Conservation (phyloP, 2,329 filamentous ascomycete species). For the Chaetomium olivaceum region DNA sequence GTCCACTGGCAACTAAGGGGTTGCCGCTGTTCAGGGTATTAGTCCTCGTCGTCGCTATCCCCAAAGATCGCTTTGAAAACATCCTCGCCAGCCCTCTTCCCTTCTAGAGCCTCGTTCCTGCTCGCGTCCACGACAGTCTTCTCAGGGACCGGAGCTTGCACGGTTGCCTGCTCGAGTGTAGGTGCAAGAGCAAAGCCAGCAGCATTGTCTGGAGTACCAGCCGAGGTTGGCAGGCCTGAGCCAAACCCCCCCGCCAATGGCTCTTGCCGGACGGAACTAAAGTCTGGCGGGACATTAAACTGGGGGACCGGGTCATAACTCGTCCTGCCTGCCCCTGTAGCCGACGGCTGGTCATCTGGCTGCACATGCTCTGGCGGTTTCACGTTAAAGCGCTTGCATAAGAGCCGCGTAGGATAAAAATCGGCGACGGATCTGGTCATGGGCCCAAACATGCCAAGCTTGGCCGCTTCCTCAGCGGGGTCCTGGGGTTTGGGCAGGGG, state of each 20-base stretch:
- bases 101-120: conserved; percentile 76
- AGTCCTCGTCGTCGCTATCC: conserved; percentile 70
- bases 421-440: conserved; percentile 73
- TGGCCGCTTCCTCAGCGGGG: conserved; percentile 82
- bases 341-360: conserved; percentile 47
- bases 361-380: conserved; percentile 69
- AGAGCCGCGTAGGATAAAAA: conserved; percentile 77
- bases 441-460: conserved; percentile 86
- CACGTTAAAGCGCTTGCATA: conserved; percentile 97
- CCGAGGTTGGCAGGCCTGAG: conserved; percentile 4
- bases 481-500: conserved; percentile 63
- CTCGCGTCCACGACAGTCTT: conserved; percentile 63
- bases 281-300: conserved; percentile 28
- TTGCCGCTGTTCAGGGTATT: background rate
- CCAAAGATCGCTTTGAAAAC: conserved; percentile 94
- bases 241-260: conserved; percentile 23
- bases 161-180: conserved; percentile 15
- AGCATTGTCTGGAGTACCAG: conserved; percentile 2
- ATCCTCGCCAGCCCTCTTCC: conserved; percentile 71
- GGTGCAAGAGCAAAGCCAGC: background rate
- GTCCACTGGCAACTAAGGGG: background rate
- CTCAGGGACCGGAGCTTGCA: conserved; percentile 18
- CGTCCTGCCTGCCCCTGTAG: conserved; percentile 21
- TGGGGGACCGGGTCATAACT: conserved; percentile 27
- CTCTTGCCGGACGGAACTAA: conserved; percentile 19